Base-by-base conservation (phyloP, 306 rosid species). In the Rubus idaeus region DNA sequence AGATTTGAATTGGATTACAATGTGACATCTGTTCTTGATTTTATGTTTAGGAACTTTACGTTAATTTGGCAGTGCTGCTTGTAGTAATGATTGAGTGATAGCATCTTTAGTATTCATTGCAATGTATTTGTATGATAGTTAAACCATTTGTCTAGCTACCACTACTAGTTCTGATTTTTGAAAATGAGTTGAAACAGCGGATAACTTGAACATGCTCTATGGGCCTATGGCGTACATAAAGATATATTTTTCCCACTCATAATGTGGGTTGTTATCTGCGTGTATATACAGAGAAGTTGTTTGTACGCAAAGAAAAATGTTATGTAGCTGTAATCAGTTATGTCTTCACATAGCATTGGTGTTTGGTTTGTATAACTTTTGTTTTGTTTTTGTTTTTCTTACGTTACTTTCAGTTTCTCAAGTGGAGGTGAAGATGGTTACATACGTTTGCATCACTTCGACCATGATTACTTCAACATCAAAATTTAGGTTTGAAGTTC, bases 381-480 rank as follows among this genome's bases (percentile, higher is more conserved):
- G 8, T 16, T 37, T 8, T 18, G n/a, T 9, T 44, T 12, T n/a
- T 14, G 23, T 37, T 56, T 5, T 3, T 17, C 4, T 64, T 69
- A 16, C 80, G 41, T 9, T 55, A 40, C 47, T 65, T 74, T 69
- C 81, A 95, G 98, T 74, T 95, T 95, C 86, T 84, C 98, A 45
- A 95, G 98, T 63, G 97, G 97, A 80, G 98, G 98, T 55, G 98
- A 94, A 82, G 98, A 94, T 81, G 98, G 98, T 70, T 94, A 85
- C 14, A 93, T 94, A 45, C 90, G 98, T 58, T 77, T 95, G 81
- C 98, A 95, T 79, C 98, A 92, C 82, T 95, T 95, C 17, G 98
- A 90, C 74, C 83, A 85, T 1, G 98, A 95, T 81, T 95, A 95
- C 88, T 95, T 95, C 90, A 83, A 88, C 84, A 83, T 92, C 87